These are phyloP conservation scores for Triticum monococcum DNA, from an alignment of 176 grass and related monocot genomes.

Conservation along the genomic window DNA sequence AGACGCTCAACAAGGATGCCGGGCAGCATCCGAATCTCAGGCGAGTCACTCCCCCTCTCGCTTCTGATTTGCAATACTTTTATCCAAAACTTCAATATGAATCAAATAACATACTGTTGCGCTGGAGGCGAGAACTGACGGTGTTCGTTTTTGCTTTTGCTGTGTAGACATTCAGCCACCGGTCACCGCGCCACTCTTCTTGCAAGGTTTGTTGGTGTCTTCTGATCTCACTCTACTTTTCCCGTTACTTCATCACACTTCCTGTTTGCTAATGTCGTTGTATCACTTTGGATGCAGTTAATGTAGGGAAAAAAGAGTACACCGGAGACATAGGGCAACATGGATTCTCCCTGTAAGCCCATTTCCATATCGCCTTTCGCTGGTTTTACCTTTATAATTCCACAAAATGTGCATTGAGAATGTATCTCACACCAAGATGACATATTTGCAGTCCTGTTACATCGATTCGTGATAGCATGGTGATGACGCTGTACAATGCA, in stretches of 20 bases:
- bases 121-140: too few relatives aligned
- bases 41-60: neutral
- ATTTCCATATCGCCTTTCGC: neutral
- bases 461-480: slow-evolving; percentile 43
- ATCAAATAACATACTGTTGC: neutral
- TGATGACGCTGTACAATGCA: slow-evolving; percentile 33
- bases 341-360: slow-evolving; percentile 41
- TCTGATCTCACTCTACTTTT: neutral
- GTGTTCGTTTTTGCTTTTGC: neutral
- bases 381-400: neutral
- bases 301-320: slow-evolving; percentile 37
- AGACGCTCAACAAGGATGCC: slow-evolving; percentile 36
- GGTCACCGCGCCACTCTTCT: slow-evolving; percentile 13
- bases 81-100: neutral
- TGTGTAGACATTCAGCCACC: slow-evolving; percentile 29
- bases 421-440: slow-evolving; percentile 6
- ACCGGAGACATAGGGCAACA: slow-evolving; percentile 29
- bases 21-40: slow-evolving; percentile 48
- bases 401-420: neutral
- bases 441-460: slow-evolving; percentile 42
- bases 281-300: slow-evolving; percentile 15
- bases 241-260: neutral
- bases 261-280: neutral
- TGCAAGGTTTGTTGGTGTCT: slow-evolving; percentile 35
- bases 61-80: neutral